phyloP scores from a whole-genome alignment of 2,329 filamentous ascomycete genomes.

The Talaromyces sp. region DNA sequence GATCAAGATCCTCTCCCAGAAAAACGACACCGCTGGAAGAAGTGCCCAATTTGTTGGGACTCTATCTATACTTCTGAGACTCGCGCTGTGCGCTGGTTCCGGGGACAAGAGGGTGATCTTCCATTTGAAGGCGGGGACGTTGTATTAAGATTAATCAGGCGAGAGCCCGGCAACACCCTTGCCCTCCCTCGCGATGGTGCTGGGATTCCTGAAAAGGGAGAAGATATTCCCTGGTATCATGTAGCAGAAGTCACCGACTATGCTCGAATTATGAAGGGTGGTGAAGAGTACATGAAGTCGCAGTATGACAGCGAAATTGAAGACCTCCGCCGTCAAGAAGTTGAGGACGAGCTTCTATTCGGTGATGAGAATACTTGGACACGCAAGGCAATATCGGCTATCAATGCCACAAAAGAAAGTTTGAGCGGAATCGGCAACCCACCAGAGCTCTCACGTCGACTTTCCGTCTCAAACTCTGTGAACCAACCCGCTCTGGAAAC shows the following conservation, averaged over 20 bases:
- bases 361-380: conserved; percentile 94
- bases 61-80: conserved; percentile 89
- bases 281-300: conserved; percentile 79
- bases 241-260: conserved; percentile 94
- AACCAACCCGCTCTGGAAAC: conserved; percentile 54
- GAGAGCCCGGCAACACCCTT: conserved; percentile 78
- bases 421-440: conserved; percentile 68
- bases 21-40: conserved; percentile 81
- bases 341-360: conserved; percentile 89
- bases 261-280: conserved; percentile 92
- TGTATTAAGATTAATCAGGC: conserved; percentile 80
- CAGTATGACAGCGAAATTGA: conserved; percentile 80
- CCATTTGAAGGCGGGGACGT: conserved; percentile 87
- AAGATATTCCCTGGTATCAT: conserved; percentile 92
- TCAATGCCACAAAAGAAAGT: conserved; percentile 76
- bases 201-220: conserved; percentile 67
- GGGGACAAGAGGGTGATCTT: conserved; percentile 79
- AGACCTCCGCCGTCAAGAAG: conserved; percentile 73
- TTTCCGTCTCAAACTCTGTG: conserved; percentile 51
- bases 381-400: conserved; percentile 74
- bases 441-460: conserved; percentile 56
- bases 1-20: conserved; percentile 67
- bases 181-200: conserved; percentile 83
- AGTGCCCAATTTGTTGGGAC: conserved; percentile 95
- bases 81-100: conserved; percentile 86